Conservation (phyloP, 176 grass and related monocot genomes). For the Carex parvula region DNA sequence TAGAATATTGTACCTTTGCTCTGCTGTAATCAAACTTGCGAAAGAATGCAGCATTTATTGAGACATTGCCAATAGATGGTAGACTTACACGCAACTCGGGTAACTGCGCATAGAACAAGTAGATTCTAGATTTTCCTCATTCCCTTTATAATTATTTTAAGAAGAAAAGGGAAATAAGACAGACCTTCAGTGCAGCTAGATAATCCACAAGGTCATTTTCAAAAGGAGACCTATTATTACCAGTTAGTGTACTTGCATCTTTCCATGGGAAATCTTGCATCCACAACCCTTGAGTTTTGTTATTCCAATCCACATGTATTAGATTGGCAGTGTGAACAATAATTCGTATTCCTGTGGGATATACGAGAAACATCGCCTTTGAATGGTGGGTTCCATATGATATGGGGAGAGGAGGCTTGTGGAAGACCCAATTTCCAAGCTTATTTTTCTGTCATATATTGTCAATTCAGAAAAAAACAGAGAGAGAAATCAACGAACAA, state of each 20-base stretch:
- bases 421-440: constrained; percentile 73
- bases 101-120: constrained; percentile 52
- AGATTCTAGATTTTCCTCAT: constrained; percentile 1
- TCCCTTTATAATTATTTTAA: not conserved
- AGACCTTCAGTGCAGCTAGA: constrained; percentile 77
- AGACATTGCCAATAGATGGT: constrained; percentile 68
- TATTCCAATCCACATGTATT: constrained; percentile 95
- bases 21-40: constrained; percentile 89
- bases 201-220: constrained; percentile 87
- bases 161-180: constrained; percentile 20
- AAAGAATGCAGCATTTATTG: constrained; percentile 78
- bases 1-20: constrained; percentile 55
- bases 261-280: constrained; percentile 98
- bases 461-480: constrained; percentile 27
- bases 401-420: constrained; percentile 86
- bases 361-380: constrained; percentile 94
- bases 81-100: constrained; percentile 70
- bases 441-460: constrained; percentile 51
- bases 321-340: constrained; percentile 96
- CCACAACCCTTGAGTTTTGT: constrained; percentile 94
- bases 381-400: constrained; percentile 98
- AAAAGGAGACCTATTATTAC: constrained; percentile 49
- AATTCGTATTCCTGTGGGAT: constrained; percentile 72
- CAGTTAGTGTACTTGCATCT: constrained; percentile 38
- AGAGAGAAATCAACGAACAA: constrained; percentile 5